Evolutionary conservation across 2,329 filamentous ascomycete species (phyloP).

Genomic region (Aureobasidium sp.): DNA sequence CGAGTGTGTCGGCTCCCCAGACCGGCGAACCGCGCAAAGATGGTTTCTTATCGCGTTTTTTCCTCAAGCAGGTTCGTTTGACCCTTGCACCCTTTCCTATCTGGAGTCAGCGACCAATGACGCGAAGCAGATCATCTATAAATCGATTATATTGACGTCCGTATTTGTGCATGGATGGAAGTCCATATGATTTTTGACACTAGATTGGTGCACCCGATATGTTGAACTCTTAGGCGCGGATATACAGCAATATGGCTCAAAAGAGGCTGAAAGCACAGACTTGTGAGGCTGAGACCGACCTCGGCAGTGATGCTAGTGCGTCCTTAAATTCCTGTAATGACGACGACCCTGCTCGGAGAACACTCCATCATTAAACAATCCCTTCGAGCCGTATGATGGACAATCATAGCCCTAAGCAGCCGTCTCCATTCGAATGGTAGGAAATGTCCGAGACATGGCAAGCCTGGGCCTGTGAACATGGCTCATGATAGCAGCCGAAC

Average conservation of each 20-base stretch:
- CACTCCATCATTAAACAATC: not conserved
- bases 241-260: not conserved
- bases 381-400: no score
- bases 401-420: not conserved
- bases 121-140: not conserved
- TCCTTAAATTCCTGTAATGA: not conserved
- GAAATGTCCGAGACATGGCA: not conserved
- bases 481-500: not conserved
- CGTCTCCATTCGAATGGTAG: not conserved
- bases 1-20: conserved; percentile 1
- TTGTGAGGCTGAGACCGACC: not conserved
- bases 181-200: no score
- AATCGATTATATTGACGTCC: not conserved
- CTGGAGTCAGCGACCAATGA: not conserved
- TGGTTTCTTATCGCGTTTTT: not conserved
- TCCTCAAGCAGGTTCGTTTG: not conserved
- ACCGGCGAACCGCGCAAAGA: not conserved
- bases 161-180: not conserved
- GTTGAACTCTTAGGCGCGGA: not conserved
- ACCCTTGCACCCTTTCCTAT: not conserved
- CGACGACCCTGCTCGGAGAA: not conserved
- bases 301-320: not conserved
- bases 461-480: not conserved
- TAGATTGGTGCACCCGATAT: not conserved
- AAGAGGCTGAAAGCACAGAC: conserved; percentile 1